These are phyloP conservation scores for Capronia americana DNA, from an alignment of 2,329 filamentous ascomycete genomes.

Conservation along the genomic window DNA sequence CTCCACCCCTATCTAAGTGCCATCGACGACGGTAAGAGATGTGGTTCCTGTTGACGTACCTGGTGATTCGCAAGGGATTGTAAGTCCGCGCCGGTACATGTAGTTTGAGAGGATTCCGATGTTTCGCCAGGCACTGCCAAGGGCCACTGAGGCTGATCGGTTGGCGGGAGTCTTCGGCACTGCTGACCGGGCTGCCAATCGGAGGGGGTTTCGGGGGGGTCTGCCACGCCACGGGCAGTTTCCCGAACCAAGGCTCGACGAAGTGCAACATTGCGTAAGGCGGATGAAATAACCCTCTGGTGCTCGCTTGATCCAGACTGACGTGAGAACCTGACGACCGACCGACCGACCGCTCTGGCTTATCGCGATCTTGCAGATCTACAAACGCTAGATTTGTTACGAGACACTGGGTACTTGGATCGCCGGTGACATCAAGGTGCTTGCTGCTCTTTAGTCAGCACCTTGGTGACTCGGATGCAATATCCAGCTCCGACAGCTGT, in stretches of 20 bases:
- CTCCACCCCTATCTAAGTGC: neutral
- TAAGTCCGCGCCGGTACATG: neutral
- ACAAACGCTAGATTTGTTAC: neutral
- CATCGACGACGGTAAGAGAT: neutral
- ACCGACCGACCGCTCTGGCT: too few relatives aligned
- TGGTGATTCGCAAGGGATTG: neutral
- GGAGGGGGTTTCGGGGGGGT: neutral
- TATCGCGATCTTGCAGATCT: too few relatives aligned
- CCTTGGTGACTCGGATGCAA: constrained; percentile 35
- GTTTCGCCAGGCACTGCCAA: neutral
- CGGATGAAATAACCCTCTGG: too few relatives aligned
- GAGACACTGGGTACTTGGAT: neutral
- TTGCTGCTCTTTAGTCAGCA: constrained; percentile 22
- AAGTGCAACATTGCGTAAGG: too few relatives aligned
- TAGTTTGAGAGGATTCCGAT: neutral
- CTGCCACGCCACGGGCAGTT: neutral
- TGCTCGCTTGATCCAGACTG: too few relatives aligned
- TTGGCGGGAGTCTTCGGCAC: neutral
- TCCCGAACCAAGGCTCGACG: neutral
- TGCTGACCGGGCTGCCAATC: neutral
- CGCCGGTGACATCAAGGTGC: neutral
- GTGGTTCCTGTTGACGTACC: neutral
- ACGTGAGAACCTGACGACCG: too few relatives aligned
- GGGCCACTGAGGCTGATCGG: neutral
- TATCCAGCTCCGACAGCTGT: constrained; percentile 38